Evolutionary conservation across 2,329 filamentous ascomycete genomes (phyloP).

Genomic region (Penicillium sp.): DNA sequence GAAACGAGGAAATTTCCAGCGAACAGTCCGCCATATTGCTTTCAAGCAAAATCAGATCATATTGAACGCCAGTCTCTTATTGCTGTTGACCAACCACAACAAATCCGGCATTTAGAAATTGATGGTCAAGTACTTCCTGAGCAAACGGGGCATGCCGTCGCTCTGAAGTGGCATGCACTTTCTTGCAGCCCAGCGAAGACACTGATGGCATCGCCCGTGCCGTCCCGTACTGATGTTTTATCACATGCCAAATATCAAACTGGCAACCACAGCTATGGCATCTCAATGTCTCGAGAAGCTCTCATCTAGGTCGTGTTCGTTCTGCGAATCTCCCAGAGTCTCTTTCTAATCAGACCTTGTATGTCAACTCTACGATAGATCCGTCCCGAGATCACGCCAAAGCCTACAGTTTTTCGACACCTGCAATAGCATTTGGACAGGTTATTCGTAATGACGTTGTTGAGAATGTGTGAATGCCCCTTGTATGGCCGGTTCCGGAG

Average conservation of each 20-base stretch:
- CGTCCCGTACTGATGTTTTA: background rate
- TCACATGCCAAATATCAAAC: slow-evolving; percentile 7
- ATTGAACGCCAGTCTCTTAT: background rate
- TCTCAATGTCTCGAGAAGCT: background rate
- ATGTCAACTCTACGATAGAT: background rate
- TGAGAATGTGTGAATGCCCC: background rate
- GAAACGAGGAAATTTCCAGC: background rate
- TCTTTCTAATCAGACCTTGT: background rate
- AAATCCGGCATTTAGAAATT: slow-evolving; percentile 19
- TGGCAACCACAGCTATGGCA: slow-evolving; percentile 16
- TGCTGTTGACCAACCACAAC: background rate
- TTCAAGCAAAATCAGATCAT: background rate
- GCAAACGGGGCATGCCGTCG: slow-evolving; percentile 6
- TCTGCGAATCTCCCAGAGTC: background rate
- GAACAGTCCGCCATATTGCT: background rate
- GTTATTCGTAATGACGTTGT: background rate
- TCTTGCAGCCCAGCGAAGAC: slow-evolving; percentile 1
- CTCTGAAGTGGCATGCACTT: background rate
- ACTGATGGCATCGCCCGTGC: slow-evolving; percentile 2
- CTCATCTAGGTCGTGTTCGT: background rate
- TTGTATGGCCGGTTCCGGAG: background rate
- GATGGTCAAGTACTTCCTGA: slow-evolving; percentile 30
- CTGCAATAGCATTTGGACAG: slow-evolving; percentile 19
- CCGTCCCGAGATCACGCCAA: background rate
- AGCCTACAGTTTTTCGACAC: background rate